Percentiles rank a stretch among this genome's conserved stretches.
phyloP scores from a whole-genome alignment of 192 early-diverging fungal genomes.

The Coemansia sp. region DNA sequence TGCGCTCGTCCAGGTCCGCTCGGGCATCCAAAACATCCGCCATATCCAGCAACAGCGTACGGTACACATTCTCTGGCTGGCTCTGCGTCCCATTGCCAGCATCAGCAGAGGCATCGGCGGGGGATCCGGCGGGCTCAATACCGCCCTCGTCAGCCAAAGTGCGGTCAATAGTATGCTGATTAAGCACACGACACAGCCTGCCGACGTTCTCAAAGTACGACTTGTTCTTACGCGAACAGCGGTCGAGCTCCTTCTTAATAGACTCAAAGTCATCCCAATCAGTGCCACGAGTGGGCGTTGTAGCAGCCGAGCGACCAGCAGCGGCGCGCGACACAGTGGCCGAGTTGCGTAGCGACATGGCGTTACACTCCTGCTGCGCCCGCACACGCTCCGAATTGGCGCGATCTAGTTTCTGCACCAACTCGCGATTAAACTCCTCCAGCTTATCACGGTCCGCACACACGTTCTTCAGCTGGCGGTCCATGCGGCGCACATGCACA shows the following conservation, averaged over 20 bases:
- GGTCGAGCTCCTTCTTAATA: constrained; percentile 36
- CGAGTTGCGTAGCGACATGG: constrained; percentile 21
- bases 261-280: constrained; percentile 53
- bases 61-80: constrained; percentile 30
- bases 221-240: constrained; percentile 25
- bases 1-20: constrained; percentile 36
- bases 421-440: constrained; percentile 34
- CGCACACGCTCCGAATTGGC: constrained; percentile 25
- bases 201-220: constrained; percentile 39
- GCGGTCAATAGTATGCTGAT: constrained; percentile 37
- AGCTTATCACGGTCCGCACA: constrained; percentile 24
- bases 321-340: constrained; percentile 19
- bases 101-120: neutral
- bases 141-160: constrained; percentile 16
- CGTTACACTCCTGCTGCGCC: constrained; percentile 28
- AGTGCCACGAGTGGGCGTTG: constrained; percentile 37
- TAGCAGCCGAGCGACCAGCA: constrained; percentile 19
- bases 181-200: constrained; percentile 33
- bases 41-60: constrained; percentile 44
- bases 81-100: neutral
- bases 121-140: neutral
- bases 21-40: constrained; percentile 28
- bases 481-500: constrained; percentile 18
- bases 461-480: constrained; percentile 11
- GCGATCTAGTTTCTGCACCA: constrained; percentile 36